Percentiles rank a stretch among this genome's conserved stretches.
These are phyloP conservation scores for Puccinia novopanici DNA, from an alignment of 1,284 basidiomycete species.

Conservation along the genomic window DNA sequence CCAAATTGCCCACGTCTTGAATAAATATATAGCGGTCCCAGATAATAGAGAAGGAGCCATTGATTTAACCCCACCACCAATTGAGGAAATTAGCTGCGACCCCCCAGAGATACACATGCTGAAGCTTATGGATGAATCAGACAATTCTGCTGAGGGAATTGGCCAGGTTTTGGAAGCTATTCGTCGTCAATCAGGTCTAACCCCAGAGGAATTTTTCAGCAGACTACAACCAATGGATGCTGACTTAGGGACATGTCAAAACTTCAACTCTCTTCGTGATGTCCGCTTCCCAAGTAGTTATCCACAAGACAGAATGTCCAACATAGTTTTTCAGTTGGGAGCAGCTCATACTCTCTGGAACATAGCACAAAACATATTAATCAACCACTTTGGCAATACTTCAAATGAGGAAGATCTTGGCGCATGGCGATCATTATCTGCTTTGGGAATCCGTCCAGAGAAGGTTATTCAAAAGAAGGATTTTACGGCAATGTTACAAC, in stretches of 20 bases:
- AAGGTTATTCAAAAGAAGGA: slow-evolving; percentile 10
- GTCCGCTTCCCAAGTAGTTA: neutral
- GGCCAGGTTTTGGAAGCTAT: neutral
- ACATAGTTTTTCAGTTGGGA: neutral
- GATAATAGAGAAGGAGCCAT: neutral
- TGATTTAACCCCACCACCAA: neutral
- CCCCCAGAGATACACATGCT: slow-evolving; percentile 12
- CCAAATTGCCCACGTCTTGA: neutral
- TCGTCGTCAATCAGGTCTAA: neutral
- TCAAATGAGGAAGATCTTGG: too few species aligned
- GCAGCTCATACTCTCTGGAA: neutral
- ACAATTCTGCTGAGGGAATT: slow-evolving; percentile 4
- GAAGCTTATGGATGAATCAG: slow-evolving; percentile 10
- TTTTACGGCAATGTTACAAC: too few species aligned
- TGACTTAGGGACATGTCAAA: neutral
- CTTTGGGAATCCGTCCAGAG: slow-evolving; percentile 2
- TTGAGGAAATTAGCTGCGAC: neutral
- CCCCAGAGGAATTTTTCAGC: neutral
- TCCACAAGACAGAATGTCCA: neutral
- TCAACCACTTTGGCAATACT: slow-evolving; percentile 5
- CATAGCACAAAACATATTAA: neutral
- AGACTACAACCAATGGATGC: neutral
- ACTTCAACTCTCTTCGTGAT: slow-evolving; percentile 1
- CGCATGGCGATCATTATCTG: slow-evolving; percentile 12
- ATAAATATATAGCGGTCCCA: neutral